These are phyloP conservation scores for Tirmania nivea DNA, from an alignment of 495 filamentous ascomycete species.

Conservation along the genomic window DNA sequence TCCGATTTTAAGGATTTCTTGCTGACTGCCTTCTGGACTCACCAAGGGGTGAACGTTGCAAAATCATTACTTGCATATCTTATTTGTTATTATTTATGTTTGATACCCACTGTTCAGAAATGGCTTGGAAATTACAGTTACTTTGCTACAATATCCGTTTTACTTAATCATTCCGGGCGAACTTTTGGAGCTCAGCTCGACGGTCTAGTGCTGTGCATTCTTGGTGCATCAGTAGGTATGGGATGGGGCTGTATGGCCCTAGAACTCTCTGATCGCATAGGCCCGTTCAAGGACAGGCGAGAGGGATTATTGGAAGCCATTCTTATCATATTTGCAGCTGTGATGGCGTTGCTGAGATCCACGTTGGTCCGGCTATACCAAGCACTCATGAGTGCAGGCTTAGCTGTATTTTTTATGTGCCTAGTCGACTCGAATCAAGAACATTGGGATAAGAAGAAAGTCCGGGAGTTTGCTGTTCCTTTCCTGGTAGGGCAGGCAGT, in stretches of 20 bases:
- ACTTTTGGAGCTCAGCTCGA: conserved; percentile 35
- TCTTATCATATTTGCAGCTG: conserved; percentile 29
- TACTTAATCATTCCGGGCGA: conserved; percentile 33
- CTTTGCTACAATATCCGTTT: conserved; percentile 30
- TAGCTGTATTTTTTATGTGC: conserved; percentile 31
- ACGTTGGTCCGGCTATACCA: conserved; percentile 34
- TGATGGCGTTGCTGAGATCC: conserved; percentile 30
- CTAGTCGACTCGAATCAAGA: conserved; percentile 26
- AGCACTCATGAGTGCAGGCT: conserved; percentile 29
- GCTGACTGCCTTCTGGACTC: conserved; percentile 17
- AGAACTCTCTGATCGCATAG: conserved; percentile 29
- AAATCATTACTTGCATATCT: conserved; percentile 34
- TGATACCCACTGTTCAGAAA: conserved; percentile 24
- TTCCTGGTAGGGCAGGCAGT: conserved; percentile 34
- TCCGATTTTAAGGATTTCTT: conserved; percentile 21
- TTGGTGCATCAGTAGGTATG: conserved; percentile 34
- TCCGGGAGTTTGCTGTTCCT: conserved; percentile 33
- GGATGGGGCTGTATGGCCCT: conserved; percentile 33
- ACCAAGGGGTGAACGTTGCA: conserved; percentile 25
- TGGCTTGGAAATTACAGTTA: conserved; percentile 33
- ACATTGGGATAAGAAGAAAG: conserved; percentile 23
- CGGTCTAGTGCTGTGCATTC: conserved; percentile 29
- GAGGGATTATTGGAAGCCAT: conserved; percentile 33
- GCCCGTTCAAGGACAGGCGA: conserved; percentile 25
- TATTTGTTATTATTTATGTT: conserved; percentile 31